Conservation (phyloP, 441 rosid genomes). For the Bruguiera hainesii region DNA sequence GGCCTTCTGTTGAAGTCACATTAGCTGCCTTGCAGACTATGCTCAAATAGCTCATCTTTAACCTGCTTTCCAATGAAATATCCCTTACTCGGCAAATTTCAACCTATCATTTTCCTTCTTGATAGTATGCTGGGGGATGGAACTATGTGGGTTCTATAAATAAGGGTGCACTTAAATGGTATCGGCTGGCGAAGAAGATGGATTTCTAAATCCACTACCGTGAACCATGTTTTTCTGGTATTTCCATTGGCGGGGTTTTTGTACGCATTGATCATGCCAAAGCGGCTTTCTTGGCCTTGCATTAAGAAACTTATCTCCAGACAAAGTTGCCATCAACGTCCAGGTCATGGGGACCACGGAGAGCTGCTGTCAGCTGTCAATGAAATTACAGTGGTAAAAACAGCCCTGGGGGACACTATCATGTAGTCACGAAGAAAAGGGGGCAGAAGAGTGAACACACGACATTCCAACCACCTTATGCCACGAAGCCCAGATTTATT, state of each 20-base stretch:
- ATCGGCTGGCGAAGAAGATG: slow-evolving; percentile 10
- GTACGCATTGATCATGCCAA: slow-evolving; percentile 7
- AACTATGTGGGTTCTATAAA: background rate
- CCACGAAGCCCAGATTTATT: slow-evolving; percentile 5
- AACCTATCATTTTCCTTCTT: background rate
- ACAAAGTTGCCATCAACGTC: background rate
- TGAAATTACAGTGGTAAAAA: background rate
- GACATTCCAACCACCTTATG: background rate
- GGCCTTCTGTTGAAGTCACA: no score
- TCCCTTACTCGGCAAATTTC: background rate
- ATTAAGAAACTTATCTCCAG: background rate
- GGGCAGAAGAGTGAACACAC: no score
- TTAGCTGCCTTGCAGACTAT: no score
- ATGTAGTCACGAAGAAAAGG: background rate
- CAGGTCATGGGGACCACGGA: no score
- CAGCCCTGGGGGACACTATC: background rate
- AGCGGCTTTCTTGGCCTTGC: background rate
- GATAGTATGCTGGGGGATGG: background rate
- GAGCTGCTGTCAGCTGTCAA: background rate
- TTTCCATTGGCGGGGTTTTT: slow-evolving; percentile 20
- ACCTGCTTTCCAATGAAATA: no score
- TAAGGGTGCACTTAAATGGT: slow-evolving; percentile 4
- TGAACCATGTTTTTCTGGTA: slow-evolving; percentile 23
- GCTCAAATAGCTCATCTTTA: no score
- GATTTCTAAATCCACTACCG: slow-evolving; percentile 11